These are phyloP conservation scores for Microcos paniculata DNA, from an alignment of 345 rosid genomes.

Conservation along the genomic window DNA sequence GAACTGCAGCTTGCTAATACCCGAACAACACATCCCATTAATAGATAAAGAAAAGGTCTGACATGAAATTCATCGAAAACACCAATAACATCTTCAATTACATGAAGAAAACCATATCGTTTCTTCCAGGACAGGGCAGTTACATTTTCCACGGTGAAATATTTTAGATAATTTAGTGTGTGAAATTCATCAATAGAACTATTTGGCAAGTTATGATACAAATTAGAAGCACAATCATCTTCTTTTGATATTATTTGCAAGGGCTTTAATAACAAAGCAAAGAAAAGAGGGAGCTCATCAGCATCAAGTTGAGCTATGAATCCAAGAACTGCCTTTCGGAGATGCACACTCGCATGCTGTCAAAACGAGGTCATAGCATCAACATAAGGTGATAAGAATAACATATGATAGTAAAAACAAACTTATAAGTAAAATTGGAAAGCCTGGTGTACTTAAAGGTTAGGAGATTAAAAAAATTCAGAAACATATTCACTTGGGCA, in stretches of 20 bases:
- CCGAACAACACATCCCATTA: constrained; percentile 87
- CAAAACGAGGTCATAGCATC: constrained; percentile 16
- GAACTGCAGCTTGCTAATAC: constrained; percentile 54
- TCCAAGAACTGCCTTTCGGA: constrained; percentile 78
- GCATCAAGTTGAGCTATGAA: constrained; percentile 74
- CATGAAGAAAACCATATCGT: constrained; percentile 79
- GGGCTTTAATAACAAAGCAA: constrained; percentile 77
- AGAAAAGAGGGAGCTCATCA: constrained; percentile 72
- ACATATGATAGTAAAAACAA: background rate
- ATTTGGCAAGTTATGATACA: constrained; percentile 40
- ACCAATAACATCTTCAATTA: constrained; percentile 67
- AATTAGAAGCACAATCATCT: constrained; percentile 35
- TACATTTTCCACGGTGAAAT: constrained; percentile 58
- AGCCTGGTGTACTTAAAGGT: background rate
- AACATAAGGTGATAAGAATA: constrained; percentile 9
- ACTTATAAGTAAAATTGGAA: background rate
- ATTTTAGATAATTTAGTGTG: constrained; percentile 43
- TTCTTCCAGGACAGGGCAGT: constrained; percentile 67
- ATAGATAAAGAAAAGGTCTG: constrained; percentile 69
- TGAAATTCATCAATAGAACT: constrained; percentile 46
- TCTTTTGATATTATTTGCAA: constrained; percentile 51
- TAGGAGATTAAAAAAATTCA: constrained; percentile 9
- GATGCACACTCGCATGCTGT: constrained; percentile 74
- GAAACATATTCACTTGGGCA: constrained; percentile 9
- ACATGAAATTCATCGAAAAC: constrained; percentile 74